Evolutionary conservation across 2,329 filamentous ascomycete species (phyloP).

Genomic region (Macrophomina pseudophaseolina): DNA sequence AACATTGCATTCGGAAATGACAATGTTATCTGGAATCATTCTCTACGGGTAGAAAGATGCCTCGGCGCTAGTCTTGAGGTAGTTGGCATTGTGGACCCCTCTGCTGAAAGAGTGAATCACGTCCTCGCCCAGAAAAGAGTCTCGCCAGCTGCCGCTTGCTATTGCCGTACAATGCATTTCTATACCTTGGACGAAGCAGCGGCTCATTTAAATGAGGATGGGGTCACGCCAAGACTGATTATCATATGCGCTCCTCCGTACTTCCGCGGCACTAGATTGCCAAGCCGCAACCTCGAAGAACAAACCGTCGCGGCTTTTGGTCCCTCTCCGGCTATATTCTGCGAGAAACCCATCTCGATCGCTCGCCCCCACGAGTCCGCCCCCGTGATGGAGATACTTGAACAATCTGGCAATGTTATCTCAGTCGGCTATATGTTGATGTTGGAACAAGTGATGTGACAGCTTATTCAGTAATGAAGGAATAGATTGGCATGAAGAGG

Average conservation of each 20-base stretch:
- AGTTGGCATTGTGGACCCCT: neutral
- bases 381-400: neutral
- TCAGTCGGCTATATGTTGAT: conserved; percentile 2
- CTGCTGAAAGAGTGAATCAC: neutral
- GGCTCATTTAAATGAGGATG: neutral
- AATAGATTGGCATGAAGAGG: no score
- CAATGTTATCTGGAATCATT: conserved; percentile 2
- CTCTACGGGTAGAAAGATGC: neutral
- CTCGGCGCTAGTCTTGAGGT: neutral
- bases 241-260: neutral
- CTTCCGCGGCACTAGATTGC: neutral
- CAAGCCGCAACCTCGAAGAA: neutral
- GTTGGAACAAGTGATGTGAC: no score
- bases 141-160: neutral
- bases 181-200: neutral
- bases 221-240: neutral
- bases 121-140: neutral
- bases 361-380: neutral
- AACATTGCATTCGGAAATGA: conserved; percentile 2
- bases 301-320: neutral
- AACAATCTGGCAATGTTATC: neutral
- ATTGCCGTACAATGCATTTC: neutral
- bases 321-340: neutral
- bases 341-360: neutral
- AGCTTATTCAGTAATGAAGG: no score